Percentiles rank a stretch among this genome's conserved stretches.
Evolutionary conservation across 306 rosid species (phyloP).

Genomic region (Pyrus communis): DNA sequence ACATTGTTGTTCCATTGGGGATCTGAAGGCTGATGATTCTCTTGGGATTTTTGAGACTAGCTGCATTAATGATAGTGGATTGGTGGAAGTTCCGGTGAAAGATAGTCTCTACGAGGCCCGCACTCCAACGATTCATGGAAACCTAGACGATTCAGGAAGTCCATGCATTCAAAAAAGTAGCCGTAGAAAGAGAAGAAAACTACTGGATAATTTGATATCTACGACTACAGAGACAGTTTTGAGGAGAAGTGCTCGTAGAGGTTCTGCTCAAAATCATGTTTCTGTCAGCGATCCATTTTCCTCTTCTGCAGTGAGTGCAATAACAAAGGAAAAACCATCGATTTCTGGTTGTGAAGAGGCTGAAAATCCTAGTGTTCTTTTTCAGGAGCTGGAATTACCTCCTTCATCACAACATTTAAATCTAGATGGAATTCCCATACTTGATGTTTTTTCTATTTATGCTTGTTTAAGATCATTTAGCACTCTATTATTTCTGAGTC

Average conservation of each 20-base stretch:
- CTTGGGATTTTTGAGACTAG: constrained; percentile 17
- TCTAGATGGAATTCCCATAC: constrained; percentile 64
- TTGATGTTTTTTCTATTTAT: constrained; percentile 80
- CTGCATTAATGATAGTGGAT: constrained; percentile 23
- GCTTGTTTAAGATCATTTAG: constrained; percentile 86
- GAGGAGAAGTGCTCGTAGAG: constrained; percentile 95
- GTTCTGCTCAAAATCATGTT: constrained; percentile 42
- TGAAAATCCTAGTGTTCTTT: constrained; percentile 38
- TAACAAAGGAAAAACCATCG: constrained; percentile 47
- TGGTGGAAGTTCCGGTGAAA: constrained; percentile 31
- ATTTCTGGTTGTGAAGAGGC: constrained; percentile 30
- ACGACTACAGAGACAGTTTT: constrained; percentile 48
- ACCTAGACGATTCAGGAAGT: constrained; percentile 38
- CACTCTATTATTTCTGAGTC: constrained; percentile 77
- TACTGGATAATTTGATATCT: constrained; percentile 27
- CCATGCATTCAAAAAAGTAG: constrained; percentile 32
- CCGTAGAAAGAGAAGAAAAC: constrained; percentile 58
- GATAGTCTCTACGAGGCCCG: constrained; percentile 42
- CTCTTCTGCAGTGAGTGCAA: constrained; percentile 49
- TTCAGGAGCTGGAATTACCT: constrained; percentile 58
- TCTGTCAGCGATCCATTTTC: constrained; percentile 30
- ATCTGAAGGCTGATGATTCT: constrained; percentile 23
- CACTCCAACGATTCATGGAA: constrained; percentile 27
- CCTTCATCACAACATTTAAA: constrained; percentile 70
- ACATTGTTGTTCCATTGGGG: constrained; percentile 21